A percentile compares a stretch with the other conserved stretches of the same genome.
These are phyloP conservation scores for Heliocybe sulcata DNA, from an alignment of 1,284 basidiomycete genomes.

Conservation along the genomic window DNA sequence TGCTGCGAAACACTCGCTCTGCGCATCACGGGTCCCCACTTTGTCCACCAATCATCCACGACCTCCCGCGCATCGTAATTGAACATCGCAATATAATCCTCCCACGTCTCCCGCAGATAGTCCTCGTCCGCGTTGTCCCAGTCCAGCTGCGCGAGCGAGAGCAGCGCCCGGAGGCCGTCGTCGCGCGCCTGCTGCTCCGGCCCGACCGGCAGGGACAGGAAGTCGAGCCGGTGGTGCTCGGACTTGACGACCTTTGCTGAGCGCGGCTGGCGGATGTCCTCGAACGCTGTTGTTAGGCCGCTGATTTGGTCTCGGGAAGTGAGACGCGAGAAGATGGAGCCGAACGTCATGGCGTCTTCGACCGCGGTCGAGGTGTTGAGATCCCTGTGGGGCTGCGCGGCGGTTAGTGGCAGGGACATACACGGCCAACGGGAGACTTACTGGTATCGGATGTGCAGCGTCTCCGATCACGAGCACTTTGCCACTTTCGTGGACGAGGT, in stretches of 20 bases:
- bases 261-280: constrained; percentile 18
- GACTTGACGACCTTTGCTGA: constrained; percentile 8
- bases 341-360: constrained; percentile 22
- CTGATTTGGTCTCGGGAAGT: constrained; percentile 12
- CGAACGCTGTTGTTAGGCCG: constrained; percentile 16
- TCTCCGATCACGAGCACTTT: constrained; percentile 12
- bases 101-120: constrained; percentile 10
- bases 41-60: constrained; percentile 7
- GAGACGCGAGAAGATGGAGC: constrained; percentile 19
- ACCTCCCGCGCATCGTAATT: constrained; percentile 12
- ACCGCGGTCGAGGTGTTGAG: constrained; percentile 17
- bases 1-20: neutral
- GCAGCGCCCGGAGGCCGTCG: constrained; percentile 6
- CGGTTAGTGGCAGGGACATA: neutral
- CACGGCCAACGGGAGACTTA: constrained; percentile 3
- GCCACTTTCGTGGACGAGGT: constrained; percentile 12
- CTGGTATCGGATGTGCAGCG: constrained; percentile 14
- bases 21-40: constrained; percentile 1
- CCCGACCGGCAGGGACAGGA: constrained; percentile 10
- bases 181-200: constrained; percentile 13
- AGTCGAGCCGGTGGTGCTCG: constrained; percentile 10
- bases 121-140: constrained; percentile 10
- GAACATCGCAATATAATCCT: constrained; percentile 11
- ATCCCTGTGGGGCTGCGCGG: constrained; percentile 15
- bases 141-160: neutral